These are phyloP conservation scores for Camellia japonica DNA, from an alignment of 148 eudicot genomes.

Conservation along the genomic window DNA sequence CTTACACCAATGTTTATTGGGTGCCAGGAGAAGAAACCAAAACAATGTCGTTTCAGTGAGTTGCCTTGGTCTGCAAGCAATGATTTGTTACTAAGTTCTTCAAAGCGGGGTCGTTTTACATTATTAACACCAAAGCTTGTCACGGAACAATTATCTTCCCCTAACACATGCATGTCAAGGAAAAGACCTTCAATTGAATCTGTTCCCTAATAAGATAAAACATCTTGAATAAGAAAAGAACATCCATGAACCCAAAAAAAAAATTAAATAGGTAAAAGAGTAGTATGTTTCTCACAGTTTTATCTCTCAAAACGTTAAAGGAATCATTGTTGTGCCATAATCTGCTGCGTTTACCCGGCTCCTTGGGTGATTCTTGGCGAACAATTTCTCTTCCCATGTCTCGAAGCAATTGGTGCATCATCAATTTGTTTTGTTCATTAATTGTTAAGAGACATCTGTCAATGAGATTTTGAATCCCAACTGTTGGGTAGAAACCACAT, in stretches of 20 bases:
- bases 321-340: background rate
- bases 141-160: background rate
- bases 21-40: background rate
- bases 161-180: background rate
- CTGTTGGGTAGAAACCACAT: background rate
- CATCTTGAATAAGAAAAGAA: background rate
- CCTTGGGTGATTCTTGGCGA: conserved; percentile 12
- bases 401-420: conserved; percentile 12
- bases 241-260: background rate
- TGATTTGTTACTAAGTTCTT: background rate
- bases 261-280: background rate
- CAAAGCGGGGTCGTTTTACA: background rate
- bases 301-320: background rate
- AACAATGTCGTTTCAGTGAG: background rate
- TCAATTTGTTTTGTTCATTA: background rate
- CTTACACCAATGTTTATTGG: background rate
- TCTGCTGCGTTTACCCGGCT: conserved; percentile 9
- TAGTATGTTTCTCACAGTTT: background rate
- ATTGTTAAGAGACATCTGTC: background rate
- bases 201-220: conserved; percentile 11
- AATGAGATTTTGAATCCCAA: conserved; percentile 6
- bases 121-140: background rate
- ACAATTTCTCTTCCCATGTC: conserved; percentile 19
- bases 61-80: background rate
- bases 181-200: conserved; percentile 7